phyloP scores from a whole-genome alignment of 83 land plant genomes.

The Isoetes engelmannii region DNA sequence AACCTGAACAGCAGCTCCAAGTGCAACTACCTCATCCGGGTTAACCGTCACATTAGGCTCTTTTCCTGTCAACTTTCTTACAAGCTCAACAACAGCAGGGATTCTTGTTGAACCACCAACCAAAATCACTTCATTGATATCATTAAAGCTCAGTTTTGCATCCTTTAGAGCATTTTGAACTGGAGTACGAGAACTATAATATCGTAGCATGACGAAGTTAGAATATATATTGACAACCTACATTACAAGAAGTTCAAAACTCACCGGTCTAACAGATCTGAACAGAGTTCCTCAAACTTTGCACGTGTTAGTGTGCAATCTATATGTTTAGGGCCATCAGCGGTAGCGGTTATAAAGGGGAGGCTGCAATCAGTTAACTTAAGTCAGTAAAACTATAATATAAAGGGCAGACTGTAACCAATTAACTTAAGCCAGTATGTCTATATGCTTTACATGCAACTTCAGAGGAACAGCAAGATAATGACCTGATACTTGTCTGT shows the following conservation, averaged over 20 bases:
- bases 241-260: neutral
- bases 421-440: neutral
- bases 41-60: slow-evolving; percentile 85
- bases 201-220: neutral
- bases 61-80: slow-evolving; percentile 45
- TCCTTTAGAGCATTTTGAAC: slow-evolving; percentile 29
- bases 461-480: neutral
- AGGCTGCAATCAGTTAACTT: slow-evolving; percentile 19
- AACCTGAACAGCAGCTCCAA: slow-evolving; percentile 82
- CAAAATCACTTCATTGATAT: slow-evolving; percentile 27
- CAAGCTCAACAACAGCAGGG: slow-evolving; percentile 32
- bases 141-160: slow-evolving; percentile 30
- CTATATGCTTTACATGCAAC: neutral
- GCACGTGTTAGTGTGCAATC: slow-evolving; percentile 31
- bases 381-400: neutral
- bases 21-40: slow-evolving; percentile 90
- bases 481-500: slow-evolving; percentile 33
- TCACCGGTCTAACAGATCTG: slow-evolving; percentile 32
- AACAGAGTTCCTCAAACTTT: slow-evolving; percentile 34
- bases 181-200: slow-evolving; percentile 27
- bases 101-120: slow-evolving; percentile 36
- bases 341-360: slow-evolving; percentile 34
- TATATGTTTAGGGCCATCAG: slow-evolving; percentile 36
- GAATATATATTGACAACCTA: neutral
- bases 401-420: neutral